Conservation (phyloP, 805 yeast genomes). For the Vanderwaltozyma yarrowii region DNA sequence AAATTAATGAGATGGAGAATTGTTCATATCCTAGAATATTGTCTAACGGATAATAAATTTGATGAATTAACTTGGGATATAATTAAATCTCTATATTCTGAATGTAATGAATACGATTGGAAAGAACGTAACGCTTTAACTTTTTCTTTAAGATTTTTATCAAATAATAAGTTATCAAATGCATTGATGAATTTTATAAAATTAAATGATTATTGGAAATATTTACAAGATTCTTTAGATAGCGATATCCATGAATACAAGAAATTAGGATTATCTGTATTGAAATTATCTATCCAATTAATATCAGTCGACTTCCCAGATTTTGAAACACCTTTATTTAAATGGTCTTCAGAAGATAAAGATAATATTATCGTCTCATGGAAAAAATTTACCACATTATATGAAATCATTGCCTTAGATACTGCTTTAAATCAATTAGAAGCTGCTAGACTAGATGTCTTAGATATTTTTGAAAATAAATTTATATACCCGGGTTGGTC, state of each 20-base stretch:
- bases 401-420: slow-evolving; percentile 74
- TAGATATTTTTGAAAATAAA: slow-evolving; percentile 37
- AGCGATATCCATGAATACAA: slow-evolving; percentile 53
- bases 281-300: slow-evolving; percentile 48
- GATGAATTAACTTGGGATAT: slow-evolving; percentile 37
- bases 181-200: slow-evolving; percentile 7
- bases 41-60: slow-evolving; percentile 10
- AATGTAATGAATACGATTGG: slow-evolving; percentile 19
- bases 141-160: slow-evolving; percentile 47
- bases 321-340: slow-evolving; percentile 8
- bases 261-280: slow-evolving; percentile 55
- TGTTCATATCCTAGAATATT: slow-evolving; percentile 19
- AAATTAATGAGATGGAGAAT: slow-evolving; percentile 45
- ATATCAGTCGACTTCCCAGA: slow-evolving; percentile 17
- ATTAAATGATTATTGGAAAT: slow-evolving; percentile 41
- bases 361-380: slow-evolving; percentile 37
- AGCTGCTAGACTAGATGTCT: slow-evolving; percentile 60
- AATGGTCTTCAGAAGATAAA: slow-evolving; percentile 23
- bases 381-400: slow-evolving; percentile 63
- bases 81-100: slow-evolving; percentile 30
- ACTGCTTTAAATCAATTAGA: slow-evolving; percentile 79
- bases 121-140: slow-evolving; percentile 37
- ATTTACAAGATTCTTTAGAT: slow-evolving; percentile 46
- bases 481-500: slow-evolving; percentile 68
- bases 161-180: slow-evolving; percentile 7